These are phyloP conservation scores for Calycina herbarum DNA, from an alignment of 2,329 filamentous ascomycete genomes.

Conservation along the genomic window DNA sequence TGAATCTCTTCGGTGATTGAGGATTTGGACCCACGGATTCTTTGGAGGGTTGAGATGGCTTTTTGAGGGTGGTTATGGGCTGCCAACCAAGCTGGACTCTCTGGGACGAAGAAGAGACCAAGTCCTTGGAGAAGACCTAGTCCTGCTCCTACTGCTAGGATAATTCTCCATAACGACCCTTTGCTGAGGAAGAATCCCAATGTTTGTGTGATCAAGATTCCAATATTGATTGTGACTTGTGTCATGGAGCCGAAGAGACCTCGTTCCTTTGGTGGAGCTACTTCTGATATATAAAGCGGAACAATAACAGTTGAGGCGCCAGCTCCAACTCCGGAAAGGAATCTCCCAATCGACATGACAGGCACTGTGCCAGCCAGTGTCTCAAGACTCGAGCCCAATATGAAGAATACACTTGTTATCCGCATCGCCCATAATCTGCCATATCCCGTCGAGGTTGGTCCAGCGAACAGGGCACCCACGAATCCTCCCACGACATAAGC, in stretches of 20 bases:
- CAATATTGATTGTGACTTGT: conserved; percentile 90
- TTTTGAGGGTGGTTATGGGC: conserved; percentile 58
- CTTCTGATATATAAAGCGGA: conserved; percentile 90
- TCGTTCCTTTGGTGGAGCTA: conserved; percentile 71
- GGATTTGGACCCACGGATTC: conserved; percentile 68
- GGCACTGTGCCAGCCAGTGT: conserved; percentile 67
- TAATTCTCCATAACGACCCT: conserved; percentile 77
- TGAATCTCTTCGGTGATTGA: conserved; percentile 74
- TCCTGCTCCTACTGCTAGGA: conserved; percentile 70
- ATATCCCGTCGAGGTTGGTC: conserved; percentile 73
- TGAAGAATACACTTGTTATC: conserved; percentile 73
- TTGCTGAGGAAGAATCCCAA: conserved; percentile 86
- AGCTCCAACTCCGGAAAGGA: conserved; percentile 80
- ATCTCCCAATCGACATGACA: conserved; percentile 69
- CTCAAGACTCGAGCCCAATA: conserved; percentile 74
- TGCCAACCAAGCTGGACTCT: conserved; percentile 86
- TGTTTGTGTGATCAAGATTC: conserved; percentile 80
- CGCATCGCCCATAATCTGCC: conserved; percentile 78
- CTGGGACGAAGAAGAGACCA: conserved; percentile 74
- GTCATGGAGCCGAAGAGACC: conserved; percentile 85
- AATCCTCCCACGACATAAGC: conserved; percentile 91
- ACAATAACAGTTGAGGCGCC: conserved; percentile 87
- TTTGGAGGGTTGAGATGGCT: conserved; percentile 69
- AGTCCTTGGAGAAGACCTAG: conserved; percentile 67
- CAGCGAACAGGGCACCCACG: conserved; percentile 75